phyloP scores from a whole-genome alignment of 495 filamentous ascomycete species.

The Glonium stellatum region DNA sequence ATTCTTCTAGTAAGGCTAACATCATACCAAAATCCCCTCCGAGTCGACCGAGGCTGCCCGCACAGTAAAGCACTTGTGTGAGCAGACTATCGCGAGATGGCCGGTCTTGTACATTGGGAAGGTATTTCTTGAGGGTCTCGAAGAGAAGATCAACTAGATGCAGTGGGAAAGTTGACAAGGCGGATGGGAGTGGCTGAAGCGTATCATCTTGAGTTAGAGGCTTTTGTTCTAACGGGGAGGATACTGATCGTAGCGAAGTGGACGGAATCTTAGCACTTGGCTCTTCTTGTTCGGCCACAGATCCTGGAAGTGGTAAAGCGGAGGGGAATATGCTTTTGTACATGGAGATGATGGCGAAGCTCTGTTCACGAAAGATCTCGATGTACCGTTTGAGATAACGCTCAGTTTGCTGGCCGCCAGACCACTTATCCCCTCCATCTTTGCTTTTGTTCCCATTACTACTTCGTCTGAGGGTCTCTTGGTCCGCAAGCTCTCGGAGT shows the following conservation, averaged over 20 bases:
- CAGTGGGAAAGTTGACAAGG: conserved; percentile 76
- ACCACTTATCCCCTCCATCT: conserved; percentile 44
- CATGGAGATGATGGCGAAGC: conserved; percentile 88
- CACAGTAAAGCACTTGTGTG: conserved; percentile 93
- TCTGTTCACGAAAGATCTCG: conserved; percentile 97
- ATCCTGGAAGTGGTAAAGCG: conserved; percentile 29
- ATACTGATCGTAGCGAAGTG: neutral
- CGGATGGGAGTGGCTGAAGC: conserved; percentile 63
- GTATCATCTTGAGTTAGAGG: conserved; percentile 42
- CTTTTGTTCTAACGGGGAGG: conserved; percentile 32
- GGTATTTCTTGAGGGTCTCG: conserved; percentile 68
- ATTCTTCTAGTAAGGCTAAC: conserved; percentile 59
- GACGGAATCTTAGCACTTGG: conserved; percentile 33
- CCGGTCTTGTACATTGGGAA: conserved; percentile 76
- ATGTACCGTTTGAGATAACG: conserved; percentile 91
- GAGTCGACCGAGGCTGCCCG: conserved; percentile 81
- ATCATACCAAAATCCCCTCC: conserved; percentile 92
- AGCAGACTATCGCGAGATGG: conserved; percentile 75
- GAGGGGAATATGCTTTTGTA: conserved; percentile 82
- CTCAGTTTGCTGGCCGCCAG: conserved; percentile 84
- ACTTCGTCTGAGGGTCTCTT: conserved; percentile 53
- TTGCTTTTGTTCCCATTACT: conserved; percentile 11
- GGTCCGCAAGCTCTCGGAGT: conserved; percentile 78
- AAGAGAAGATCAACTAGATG: conserved; percentile 78
- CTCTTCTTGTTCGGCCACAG: conserved; percentile 2